A percentile compares a stretch with the other conserved stretches of the same genome.
Conservation (phyloP, 306 rosid genomes). For the Fragaria ananassa region DNA sequence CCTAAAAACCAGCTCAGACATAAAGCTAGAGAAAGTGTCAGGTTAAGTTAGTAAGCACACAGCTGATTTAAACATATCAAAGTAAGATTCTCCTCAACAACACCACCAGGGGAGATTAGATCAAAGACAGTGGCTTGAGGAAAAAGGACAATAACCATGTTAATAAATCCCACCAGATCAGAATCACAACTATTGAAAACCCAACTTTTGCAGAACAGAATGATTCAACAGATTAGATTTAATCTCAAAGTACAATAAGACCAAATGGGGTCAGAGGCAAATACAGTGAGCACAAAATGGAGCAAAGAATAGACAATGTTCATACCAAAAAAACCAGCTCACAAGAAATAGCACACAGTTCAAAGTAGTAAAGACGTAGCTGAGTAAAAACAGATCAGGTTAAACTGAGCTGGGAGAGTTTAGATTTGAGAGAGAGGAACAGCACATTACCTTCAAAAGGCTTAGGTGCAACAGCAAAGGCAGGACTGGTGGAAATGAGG, state of each 20-base stretch:
- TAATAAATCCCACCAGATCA: background rate
- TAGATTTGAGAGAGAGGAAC: background rate
- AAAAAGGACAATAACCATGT: background rate
- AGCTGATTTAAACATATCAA: slow-evolving; percentile 7
- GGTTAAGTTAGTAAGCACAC: background rate
- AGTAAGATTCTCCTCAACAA: slow-evolving; percentile 13
- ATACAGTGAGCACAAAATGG: background rate
- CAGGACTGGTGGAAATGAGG: slow-evolving; percentile 41
- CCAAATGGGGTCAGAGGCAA: background rate
- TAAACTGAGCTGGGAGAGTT: slow-evolving; percentile 11
- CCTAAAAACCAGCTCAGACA: background rate
- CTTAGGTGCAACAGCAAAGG: slow-evolving; percentile 33
- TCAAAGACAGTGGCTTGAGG: slow-evolving; percentile 1
- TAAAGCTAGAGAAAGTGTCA: background rate
- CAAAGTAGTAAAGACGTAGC: slow-evolving; percentile 2
- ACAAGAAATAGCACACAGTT: background rate
- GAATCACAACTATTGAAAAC: slow-evolving; percentile 3
- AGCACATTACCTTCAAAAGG: slow-evolving; percentile 55
- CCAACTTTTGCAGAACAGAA: background rate
- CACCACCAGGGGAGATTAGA: slow-evolving; percentile 1
- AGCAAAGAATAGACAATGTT: slow-evolving; percentile 1
- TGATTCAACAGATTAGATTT: background rate
- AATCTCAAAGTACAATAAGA: background rate
- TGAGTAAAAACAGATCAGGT: slow-evolving; percentile 15
- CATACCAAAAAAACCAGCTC: background rate